Percentiles rank a stretch among this genome's conserved stretches.
phyloP scores from a whole-genome alignment of 2,329 filamentous ascomycete species.

The Eutypella sp. region DNA sequence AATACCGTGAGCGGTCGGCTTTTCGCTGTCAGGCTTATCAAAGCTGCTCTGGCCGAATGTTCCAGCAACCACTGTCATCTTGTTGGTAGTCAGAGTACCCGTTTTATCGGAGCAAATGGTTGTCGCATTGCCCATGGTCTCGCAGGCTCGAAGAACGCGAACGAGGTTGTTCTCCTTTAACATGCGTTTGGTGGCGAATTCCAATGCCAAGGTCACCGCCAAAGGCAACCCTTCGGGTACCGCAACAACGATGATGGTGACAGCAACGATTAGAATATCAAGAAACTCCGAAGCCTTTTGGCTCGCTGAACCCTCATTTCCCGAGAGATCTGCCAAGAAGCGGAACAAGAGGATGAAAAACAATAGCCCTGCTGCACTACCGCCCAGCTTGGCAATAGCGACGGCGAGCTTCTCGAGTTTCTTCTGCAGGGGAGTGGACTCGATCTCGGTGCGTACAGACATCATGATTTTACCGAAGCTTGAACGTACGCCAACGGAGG shows the following conservation, averaged over 20 bases:
- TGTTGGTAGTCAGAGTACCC: conserved; percentile 68
- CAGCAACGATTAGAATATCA: conserved; percentile 58
- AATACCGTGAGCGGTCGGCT: conserved; percentile 13
- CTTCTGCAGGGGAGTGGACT: conserved; percentile 48
- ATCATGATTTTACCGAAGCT: conserved; percentile 53
- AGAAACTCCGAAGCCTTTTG: conserved; percentile 59
- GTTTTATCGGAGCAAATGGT: conserved; percentile 80
- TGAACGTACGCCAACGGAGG: conserved; percentile 49
- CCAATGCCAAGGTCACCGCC: conserved; percentile 63
- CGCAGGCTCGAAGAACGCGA: conserved; percentile 61
- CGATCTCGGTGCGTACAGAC: conserved; percentile 47
- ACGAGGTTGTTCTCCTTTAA: conserved; percentile 67
- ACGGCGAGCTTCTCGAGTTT: conserved; percentile 48
- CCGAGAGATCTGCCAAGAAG: conserved; percentile 59
- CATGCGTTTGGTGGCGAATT: conserved; percentile 64
- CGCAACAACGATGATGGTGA: conserved; percentile 65
- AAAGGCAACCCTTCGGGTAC: conserved; percentile 63
- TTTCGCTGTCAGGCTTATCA: conserved; percentile 19
- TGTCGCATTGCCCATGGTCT: conserved; percentile 68
- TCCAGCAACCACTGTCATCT: conserved; percentile 72
- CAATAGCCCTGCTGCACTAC: conserved; percentile 66
- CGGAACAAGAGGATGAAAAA: conserved; percentile 77
- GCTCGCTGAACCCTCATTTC: conserved; percentile 40
- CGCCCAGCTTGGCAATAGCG: conserved; percentile 48
- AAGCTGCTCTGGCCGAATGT: conserved; percentile 49